Conservation (phyloP, 345 rosid genomes). For the Dipteronia sinensis region DNA sequence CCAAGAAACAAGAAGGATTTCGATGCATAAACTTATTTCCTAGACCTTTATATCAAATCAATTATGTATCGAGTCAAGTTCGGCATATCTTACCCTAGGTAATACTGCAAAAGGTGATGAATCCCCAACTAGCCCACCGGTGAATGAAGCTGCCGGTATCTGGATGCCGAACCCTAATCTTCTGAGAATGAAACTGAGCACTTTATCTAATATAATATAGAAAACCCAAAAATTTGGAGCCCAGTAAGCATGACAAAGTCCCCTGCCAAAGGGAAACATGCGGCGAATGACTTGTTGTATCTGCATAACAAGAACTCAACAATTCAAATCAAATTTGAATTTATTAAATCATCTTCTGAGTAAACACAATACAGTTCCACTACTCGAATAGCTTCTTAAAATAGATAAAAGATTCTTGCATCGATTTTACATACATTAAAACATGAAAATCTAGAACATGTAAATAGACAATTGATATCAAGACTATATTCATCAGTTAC, state of each 20-base stretch:
- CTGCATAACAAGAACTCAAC: slow-evolving; percentile 48
- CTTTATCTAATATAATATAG: slow-evolving; percentile 81
- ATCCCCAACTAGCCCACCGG: slow-evolving; percentile 88
- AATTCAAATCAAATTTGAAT: not conserved
- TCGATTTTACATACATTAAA: slow-evolving; percentile 7
- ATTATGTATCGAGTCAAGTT: not conserved
- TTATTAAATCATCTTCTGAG: not conserved
- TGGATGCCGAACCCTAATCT: slow-evolving; percentile 57
- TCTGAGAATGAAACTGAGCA: slow-evolving; percentile 53
- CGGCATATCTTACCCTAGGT: slow-evolving; percentile 54
- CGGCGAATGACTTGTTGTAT: slow-evolving; percentile 69
- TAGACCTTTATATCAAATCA: not conserved
- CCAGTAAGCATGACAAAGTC: slow-evolving; percentile 97
- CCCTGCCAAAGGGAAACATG: slow-evolving; percentile 98
- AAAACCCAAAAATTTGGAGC: slow-evolving; percentile 98
- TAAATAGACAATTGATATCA: not conserved
- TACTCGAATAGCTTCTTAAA: not conserved
- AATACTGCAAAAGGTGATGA: slow-evolving; percentile 73
- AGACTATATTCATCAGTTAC: not conserved
- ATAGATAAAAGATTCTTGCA: not conserved
- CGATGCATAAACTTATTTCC: not conserved
- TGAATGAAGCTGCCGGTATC: slow-evolving; percentile 73
- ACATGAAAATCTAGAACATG: not conserved
- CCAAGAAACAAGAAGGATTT: not conserved
- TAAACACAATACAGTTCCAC: not conserved